Evolutionary conservation across 257 asterid genomes (phyloP).

Genomic region (Solanum appendiculatum): DNA sequence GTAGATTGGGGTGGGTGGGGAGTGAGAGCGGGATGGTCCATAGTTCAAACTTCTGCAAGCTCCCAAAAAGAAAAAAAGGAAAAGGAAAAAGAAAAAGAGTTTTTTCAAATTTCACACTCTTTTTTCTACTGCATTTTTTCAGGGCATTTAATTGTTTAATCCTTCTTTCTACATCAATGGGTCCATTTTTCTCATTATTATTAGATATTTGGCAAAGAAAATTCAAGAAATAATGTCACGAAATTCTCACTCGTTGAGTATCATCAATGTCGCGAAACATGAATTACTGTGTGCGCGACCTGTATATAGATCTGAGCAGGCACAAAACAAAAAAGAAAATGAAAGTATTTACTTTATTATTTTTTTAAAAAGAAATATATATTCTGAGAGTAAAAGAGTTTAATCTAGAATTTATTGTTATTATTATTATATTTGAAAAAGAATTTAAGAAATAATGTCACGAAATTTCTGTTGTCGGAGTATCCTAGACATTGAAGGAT

Average conservation of each 20-base stretch:
- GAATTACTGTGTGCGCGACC: too few species aligned
- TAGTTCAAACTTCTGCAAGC: constrained; percentile 35
- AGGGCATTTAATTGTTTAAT: background rate
- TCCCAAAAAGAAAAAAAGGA: constrained; percentile 8
- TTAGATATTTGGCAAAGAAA: background rate
- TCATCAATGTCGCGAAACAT: too few species aligned
- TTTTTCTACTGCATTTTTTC: background rate
- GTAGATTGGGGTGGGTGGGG: constrained; percentile 5
- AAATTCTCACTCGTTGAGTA: background rate
- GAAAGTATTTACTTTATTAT: background rate
- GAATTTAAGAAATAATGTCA: background rate
- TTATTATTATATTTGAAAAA: background rate
- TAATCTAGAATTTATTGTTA: background rate
- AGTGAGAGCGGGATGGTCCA: constrained; percentile 64
- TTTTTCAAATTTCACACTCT: constrained; percentile 18
- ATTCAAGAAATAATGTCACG: background rate
- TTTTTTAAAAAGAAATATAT: too few species aligned
- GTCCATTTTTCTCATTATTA: background rate
- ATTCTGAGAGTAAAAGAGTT: background rate
- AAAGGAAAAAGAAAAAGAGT: background rate
- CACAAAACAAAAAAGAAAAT: background rate
- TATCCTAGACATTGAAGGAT: background rate
- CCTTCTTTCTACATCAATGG: background rate
- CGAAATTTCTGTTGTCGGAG: background rate
- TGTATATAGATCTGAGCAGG: too few species aligned